A percentile compares a stretch with the other conserved stretches of the same genome.
Conservation (phyloP, 2,329 filamentous ascomycete species). For the Fusarium cicatricum region DNA sequence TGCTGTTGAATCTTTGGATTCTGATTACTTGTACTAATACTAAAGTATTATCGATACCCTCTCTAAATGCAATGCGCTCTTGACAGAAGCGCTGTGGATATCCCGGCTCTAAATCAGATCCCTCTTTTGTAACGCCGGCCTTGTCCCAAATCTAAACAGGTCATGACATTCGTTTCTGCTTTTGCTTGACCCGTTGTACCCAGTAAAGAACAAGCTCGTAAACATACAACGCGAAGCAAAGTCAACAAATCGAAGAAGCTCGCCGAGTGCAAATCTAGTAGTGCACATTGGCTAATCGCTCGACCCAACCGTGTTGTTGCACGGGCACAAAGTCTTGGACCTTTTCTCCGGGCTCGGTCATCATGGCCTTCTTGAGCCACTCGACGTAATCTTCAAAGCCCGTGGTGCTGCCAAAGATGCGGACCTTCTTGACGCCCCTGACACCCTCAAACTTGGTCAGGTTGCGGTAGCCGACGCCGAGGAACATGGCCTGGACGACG, state of each 20-base stretch:
- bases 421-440: conserved; percentile 49
- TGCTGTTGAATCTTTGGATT: neutral
- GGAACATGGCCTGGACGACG: conserved; percentile 50
- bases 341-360: conserved; percentile 34
- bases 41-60: neutral
- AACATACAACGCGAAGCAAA: conserved; percentile 3
- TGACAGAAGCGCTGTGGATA: conserved; percentile 10
- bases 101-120: neutral
- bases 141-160: conserved; percentile 12
- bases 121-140: conserved; percentile 8
- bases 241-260: neutral
- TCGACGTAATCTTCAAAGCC: conserved; percentile 54
- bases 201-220: neutral
- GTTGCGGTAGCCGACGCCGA: conserved; percentile 49
- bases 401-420: conserved; percentile 49
- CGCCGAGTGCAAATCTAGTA: conserved; percentile 13
- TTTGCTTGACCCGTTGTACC: conserved; percentile 7
- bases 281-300: conserved; percentile 36
- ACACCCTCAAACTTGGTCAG: conserved; percentile 54
- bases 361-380: conserved; percentile 53
- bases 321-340: conserved; percentile 32
- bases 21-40: conserved; percentile 1
- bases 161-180: conserved; percentile 25
- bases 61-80: neutral
- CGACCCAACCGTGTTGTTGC: conserved; percentile 35